Evolutionary conservation across 495 filamentous ascomycete genomes (phyloP), one percentile per base, ranked within the genome.

Genomic region (Amphirosellinia nigrospora): DNA sequence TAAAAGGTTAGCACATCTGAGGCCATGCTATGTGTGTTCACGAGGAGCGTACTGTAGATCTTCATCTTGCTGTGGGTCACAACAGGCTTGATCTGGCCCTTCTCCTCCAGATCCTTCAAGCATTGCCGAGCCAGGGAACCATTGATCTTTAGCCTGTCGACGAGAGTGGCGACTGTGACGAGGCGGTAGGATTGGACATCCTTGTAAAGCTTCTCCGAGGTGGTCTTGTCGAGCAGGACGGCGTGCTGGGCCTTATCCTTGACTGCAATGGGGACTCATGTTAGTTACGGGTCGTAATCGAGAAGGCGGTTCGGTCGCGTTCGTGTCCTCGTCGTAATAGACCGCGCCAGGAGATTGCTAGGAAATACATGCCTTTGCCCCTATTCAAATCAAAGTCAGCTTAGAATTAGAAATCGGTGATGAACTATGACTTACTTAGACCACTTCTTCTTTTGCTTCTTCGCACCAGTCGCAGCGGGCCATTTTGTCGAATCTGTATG

Each of bases 371-470:
- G 72, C 71, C 74, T 73, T 74, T 76, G 72, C 76, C 76, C 76
- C 76, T 78, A 46, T 73, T 55, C 46, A 38, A 66, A 21, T 69
- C 15, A 70, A 74, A 66, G 75, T 72, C 71, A 74, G 77, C 65
- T 15, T 66, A 64, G 70, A 43, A 34, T 64, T 45, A 64, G 36
- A 15, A 46, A 32, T 11, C 50, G 13, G 55, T 52, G 32, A 59
- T 58, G 39, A 23, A 48, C 2, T 19, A 4, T 11, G 60, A 76
- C 76, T 23, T 76, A 96, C 93, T 98, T 99, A 77, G 94, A 97
- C 95, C 95, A 98, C 95, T 98, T 97, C 93, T 98, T 98, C 93
- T 97, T 97, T 83, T 95, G 93, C 88, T 97, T 97, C 90, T 96
- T 97, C 82, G 91, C 93, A 81, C 93, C 93, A 83, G 92, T 84